A percentile compares a stretch with the other conserved stretches of the same genome.
Conservation (phyloP, 805 yeast species). For the Metschnikowia colocasiae region DNA sequence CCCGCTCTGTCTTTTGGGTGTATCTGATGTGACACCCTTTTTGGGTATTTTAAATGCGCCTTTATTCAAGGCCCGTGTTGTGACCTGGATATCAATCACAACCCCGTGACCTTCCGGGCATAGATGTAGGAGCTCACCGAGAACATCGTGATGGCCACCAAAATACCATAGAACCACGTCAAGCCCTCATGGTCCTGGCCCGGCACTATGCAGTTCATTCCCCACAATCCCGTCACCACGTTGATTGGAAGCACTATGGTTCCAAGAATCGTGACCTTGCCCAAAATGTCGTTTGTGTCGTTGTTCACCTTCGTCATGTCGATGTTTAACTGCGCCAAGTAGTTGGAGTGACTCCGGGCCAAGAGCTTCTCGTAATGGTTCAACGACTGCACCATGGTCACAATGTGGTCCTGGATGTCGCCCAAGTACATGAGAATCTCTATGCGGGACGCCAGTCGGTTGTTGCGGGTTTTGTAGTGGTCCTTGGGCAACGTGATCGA, state of each 20-base stretch:
- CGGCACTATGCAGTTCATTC: conserved; percentile 96
- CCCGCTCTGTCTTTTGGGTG: too few species aligned
- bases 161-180: conserved; percentile 40
- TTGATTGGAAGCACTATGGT: conserved; percentile 94
- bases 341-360: conserved; percentile 94
- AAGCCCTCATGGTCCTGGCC: conserved; percentile 61
- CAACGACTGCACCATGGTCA: conserved; percentile 93
- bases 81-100: conserved; percentile 19
- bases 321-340: conserved; percentile 92
- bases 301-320: conserved; percentile 97
- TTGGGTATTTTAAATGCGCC: too few species aligned
- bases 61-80: too few species aligned
- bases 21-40: too few species aligned
- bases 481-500: conserved; percentile 4
- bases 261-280: conserved; percentile 90
- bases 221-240: conserved; percentile 96
- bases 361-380: conserved; percentile 92
- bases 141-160: conserved; percentile 31
- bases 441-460: conserved; percentile 46
- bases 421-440: conserved; percentile 95
- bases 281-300: conserved; percentile 93
- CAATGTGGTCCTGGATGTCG: conserved; percentile 96
- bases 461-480: conserved; percentile 8
- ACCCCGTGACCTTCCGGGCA: conserved; percentile 39
- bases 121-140: conserved; percentile 38